Evolutionary conservation across 345 rosid genomes (phyloP).

Genomic region (Noccaea caerulescens): DNA sequence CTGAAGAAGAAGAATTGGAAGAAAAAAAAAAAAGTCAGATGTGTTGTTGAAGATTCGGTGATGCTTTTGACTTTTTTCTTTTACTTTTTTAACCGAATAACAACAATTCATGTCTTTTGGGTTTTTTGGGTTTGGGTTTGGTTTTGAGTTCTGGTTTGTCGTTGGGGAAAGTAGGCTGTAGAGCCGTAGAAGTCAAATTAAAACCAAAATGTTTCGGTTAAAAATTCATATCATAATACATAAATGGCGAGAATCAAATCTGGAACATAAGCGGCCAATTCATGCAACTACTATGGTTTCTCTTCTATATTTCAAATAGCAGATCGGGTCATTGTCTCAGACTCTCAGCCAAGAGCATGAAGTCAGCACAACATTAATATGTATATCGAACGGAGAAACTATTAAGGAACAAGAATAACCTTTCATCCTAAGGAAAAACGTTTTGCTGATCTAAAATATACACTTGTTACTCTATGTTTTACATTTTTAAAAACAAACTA

Average conservation of each 20-base stretch:
- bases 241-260: too few species aligned
- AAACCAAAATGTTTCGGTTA: not conserved
- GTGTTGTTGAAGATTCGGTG: slow-evolving; percentile 30
- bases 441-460: not conserved
- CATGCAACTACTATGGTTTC: too few species aligned
- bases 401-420: too few species aligned
- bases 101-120: not conserved
- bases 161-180: not conserved
- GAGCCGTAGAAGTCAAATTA: not conserved
- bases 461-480: too few species aligned
- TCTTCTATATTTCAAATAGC: too few species aligned
- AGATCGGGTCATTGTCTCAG: too few species aligned
- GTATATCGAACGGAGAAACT: too few species aligned
- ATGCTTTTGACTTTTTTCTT: slow-evolving; percentile 28
- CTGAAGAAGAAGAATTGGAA: slow-evolving; percentile 29
- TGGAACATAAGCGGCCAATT: too few species aligned
- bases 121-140: not conserved
- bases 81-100: slow-evolving; percentile 16
- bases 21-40: not conserved
- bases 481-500: too few species aligned
- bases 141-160: not conserved
- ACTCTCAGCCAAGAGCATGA: too few species aligned
- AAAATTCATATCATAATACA: not conserved
- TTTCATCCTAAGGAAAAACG: not conserved
- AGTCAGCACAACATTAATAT: too few species aligned